A percentile compares a stretch with the other conserved stretches of the same genome.
Evolutionary conservation across 768 basidiomycete species (phyloP).

Genomic region (Termitomyces sp.): DNA sequence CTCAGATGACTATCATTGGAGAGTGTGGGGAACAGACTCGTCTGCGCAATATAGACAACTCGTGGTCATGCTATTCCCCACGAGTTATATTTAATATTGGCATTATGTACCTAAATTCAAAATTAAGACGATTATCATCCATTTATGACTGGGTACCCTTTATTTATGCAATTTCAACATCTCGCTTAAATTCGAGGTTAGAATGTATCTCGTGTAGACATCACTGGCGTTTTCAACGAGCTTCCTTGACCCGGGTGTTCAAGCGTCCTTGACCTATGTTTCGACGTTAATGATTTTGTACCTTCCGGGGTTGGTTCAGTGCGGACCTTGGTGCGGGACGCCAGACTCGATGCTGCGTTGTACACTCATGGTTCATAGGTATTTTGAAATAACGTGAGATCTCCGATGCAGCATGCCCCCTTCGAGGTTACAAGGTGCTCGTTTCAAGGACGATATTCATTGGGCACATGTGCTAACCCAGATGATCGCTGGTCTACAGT

Average conservation of each 20-base stretch:
- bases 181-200: neutral
- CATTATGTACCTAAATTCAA: too few species aligned
- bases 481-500: neutral
- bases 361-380: neutral
- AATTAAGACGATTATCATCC: too few species aligned
- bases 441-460: neutral
- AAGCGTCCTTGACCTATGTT: too few species aligned
- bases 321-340: neutral
- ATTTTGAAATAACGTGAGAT: neutral
- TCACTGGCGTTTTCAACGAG: too few species aligned
- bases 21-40: neutral
- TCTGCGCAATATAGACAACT: neutral
- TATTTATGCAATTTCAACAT: too few species aligned
- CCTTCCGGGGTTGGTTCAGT: too few species aligned
- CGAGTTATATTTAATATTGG: too few species aligned
- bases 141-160: too few species aligned
- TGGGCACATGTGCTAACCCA: neutral
- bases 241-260: too few species aligned
- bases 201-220: neutral
- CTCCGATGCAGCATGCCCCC: neutral
- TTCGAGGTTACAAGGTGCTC: neutral
- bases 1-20: slow-evolving; percentile 6
- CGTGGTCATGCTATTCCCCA: too few species aligned
- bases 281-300: too few species aligned
- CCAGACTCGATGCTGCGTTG: neutral